A percentile compares a stretch with the other conserved stretches of the same genome.
Evolutionary conservation across 2,329 filamentous ascomycete genomes (phyloP).

Genomic region (Exophiala mesophila): DNA sequence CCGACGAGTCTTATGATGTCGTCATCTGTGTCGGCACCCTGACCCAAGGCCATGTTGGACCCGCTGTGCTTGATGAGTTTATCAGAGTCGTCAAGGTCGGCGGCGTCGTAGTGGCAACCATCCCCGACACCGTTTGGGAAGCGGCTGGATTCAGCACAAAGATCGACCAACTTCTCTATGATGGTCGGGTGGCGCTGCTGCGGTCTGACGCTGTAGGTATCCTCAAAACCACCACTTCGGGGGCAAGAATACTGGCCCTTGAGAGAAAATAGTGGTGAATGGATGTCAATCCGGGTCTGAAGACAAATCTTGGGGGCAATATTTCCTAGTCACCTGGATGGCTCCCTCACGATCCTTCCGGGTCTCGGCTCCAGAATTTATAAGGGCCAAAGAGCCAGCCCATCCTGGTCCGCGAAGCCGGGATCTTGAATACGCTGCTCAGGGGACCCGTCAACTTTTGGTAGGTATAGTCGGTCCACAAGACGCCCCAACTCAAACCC

Average conservation of each 20-base stretch:
- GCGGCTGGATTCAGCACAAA: slow-evolving; percentile 45
- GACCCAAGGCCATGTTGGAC: slow-evolving; percentile 53
- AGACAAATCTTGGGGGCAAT: too few species aligned
- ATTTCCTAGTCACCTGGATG: too few species aligned
- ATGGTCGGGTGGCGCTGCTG: slow-evolving; percentile 34
- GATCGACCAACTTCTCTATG: slow-evolving; percentile 36
- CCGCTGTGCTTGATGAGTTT: slow-evolving; percentile 47
- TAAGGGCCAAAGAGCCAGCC: too few species aligned
- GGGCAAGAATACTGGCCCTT: neutral
- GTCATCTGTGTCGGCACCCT: slow-evolving; percentile 53
- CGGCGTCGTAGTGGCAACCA: slow-evolving; percentile 49
- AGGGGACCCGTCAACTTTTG: too few species aligned
- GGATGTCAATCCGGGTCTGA: too few species aligned
- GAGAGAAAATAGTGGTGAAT: neutral
- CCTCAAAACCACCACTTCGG: neutral
- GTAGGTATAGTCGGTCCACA: too few species aligned
- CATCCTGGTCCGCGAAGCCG: too few species aligned
- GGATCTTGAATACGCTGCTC: too few species aligned
- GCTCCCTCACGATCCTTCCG: too few species aligned
- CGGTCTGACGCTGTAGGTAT: slow-evolving; percentile 8
- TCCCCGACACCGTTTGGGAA: slow-evolving; percentile 49
- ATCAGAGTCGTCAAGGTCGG: slow-evolving; percentile 40
- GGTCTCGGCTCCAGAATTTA: too few species aligned
- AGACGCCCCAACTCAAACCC: too few species aligned
- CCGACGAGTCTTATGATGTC: slow-evolving; percentile 45